These are phyloP conservation scores for Ambrosia hybrid DNA, from an alignment of 140 eudicot species.

Conservation along the genomic window DNA sequence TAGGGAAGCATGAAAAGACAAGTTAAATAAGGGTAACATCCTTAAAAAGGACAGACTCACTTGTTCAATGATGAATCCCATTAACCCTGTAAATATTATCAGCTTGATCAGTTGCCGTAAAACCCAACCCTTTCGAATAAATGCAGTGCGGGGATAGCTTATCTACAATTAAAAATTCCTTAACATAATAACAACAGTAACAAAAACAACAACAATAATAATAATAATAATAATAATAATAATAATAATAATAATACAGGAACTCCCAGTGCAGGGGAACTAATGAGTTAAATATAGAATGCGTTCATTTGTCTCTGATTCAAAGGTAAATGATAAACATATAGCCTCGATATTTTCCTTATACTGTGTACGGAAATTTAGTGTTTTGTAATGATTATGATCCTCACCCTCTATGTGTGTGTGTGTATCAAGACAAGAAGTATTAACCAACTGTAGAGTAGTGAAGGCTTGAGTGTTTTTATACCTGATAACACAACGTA, in stretches of 20 bases:
- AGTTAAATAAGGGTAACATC: background rate
- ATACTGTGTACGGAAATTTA: too few species aligned
- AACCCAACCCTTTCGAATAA: constrained; percentile 91
- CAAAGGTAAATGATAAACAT: too few species aligned
- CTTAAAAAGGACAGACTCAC: constrained; percentile 37
- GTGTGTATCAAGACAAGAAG: background rate
- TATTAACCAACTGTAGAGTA: constrained; percentile 9
- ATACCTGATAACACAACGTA: constrained; percentile 95
- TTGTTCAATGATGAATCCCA: constrained; percentile 94
- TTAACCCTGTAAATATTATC: constrained; percentile 86
- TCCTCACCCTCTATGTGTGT: background rate
- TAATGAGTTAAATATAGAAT: too few species aligned
- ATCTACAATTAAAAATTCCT: constrained; percentile 47
- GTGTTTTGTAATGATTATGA: too few species aligned
- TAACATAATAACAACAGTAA: background rate
- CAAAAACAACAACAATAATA: constrained; percentile 17
- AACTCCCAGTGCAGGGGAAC: background rate
- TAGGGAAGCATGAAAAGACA: background rate
- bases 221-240: background rate
- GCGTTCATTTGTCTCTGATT: too few species aligned
- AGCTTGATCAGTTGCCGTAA: constrained; percentile 81
- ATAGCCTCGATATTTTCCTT: too few species aligned
- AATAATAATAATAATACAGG: background rate
- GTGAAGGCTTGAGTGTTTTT: background rate
- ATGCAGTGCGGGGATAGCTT: constrained; percentile 83